Conservation (phyloP, 257 asterid genomes). For the Parsonsia alboflavescens region DNA sequence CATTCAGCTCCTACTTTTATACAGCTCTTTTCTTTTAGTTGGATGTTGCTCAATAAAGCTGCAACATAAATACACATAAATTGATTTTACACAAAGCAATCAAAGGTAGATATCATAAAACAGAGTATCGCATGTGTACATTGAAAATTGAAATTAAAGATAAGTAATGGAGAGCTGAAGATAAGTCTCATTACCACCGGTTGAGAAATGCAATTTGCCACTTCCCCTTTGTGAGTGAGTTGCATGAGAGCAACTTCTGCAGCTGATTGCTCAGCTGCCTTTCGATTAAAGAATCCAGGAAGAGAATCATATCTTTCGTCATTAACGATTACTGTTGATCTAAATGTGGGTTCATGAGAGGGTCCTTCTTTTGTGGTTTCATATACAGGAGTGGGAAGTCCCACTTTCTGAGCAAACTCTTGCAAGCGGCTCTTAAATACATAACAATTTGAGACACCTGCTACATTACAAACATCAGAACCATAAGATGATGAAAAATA, state of each 20-base stretch:
- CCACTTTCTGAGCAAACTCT: constrained; percentile 86
- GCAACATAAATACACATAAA: background rate
- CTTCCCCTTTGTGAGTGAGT: constrained; percentile 40
- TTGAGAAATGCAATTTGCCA: constrained; percentile 51
- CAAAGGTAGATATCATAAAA: background rate
- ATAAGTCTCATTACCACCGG: constrained; percentile 58
- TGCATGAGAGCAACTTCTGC: constrained; percentile 93
- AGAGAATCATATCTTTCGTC: constrained; percentile 76
- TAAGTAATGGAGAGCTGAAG: background rate
- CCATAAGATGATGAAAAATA: background rate
- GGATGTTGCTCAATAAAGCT: background rate
- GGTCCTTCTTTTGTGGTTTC: constrained; percentile 89
- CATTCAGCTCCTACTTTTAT: background rate
- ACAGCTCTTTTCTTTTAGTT: background rate
- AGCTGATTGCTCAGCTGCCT: constrained; percentile 98
- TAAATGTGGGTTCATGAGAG: constrained; percentile 81
- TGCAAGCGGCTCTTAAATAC: constrained; percentile 93
- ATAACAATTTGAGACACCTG: constrained; percentile 76
- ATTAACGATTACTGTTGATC: constrained; percentile 64
- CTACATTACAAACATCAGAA: constrained; percentile 11
- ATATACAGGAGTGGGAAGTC: constrained; percentile 67
- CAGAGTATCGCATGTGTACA: background rate
- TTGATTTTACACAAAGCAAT: background rate
- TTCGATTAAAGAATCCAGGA: constrained; percentile 84
- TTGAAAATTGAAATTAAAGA: background rate